Evolutionary conservation across 2,329 filamentous ascomycete species (phyloP).

Genomic region (Pseudopithomyces maydicus): DNA sequence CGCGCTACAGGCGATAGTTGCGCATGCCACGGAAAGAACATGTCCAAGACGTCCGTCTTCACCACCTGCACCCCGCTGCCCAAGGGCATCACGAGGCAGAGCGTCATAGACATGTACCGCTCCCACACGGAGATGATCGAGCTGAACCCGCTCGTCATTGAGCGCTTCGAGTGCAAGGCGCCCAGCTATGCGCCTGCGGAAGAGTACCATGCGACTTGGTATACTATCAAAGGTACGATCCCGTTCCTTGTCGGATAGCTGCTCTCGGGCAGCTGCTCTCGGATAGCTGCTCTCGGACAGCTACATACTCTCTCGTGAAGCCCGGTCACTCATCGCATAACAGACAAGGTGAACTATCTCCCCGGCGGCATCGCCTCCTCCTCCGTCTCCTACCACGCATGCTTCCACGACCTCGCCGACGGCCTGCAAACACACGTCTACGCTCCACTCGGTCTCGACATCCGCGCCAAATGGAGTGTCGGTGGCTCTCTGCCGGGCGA

Average conservation of each 20-base stretch:
- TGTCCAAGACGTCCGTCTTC: conserved; percentile 74
- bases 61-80: conserved; percentile 82
- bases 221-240: conserved; percentile 53
- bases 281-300: background rate
- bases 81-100: conserved; percentile 66
- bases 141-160: conserved; percentile 80
- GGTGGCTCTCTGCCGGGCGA: conserved; percentile 75
- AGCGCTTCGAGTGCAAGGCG: conserved; percentile 70
- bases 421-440: conserved; percentile 84
- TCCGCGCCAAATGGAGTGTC: conserved; percentile 78
- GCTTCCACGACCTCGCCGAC: conserved; percentile 74
- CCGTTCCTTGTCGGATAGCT: background rate
- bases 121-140: conserved; percentile 84
- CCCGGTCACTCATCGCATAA: conserved; percentile 1
- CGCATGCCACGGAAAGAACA: conserved; percentile 41
- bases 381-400: conserved; percentile 77
- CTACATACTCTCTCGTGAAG: background rate
- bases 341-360: conserved; percentile 74
- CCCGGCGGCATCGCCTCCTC: conserved; percentile 68
- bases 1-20: conserved; percentile 1
- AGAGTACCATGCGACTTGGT: conserved; percentile 77
- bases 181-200: conserved; percentile 70
- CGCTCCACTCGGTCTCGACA: conserved; percentile 79
- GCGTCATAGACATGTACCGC: conserved; percentile 77
- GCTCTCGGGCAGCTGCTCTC: too few species aligned